phyloP scores from a whole-genome alignment of 108 stramenopile species.

The Aurantiochytrium sp. region DNA sequence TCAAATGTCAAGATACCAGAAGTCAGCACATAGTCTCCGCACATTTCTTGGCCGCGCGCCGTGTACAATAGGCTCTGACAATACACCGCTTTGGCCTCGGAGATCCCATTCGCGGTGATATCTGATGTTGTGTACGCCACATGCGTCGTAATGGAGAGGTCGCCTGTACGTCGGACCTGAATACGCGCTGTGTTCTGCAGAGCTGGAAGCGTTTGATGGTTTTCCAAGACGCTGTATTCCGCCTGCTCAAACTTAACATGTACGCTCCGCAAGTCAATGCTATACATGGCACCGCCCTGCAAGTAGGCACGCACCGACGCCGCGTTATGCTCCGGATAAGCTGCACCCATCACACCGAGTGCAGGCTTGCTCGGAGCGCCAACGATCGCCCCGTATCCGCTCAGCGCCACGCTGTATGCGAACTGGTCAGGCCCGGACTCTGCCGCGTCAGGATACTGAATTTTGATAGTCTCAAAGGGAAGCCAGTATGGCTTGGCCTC shows the following conservation, averaged over 20 bases:
- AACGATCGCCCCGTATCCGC: slow-evolving; percentile 23
- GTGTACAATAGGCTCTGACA: slow-evolving; percentile 35
- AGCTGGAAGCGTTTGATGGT: slow-evolving; percentile 23
- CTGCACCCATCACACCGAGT: not conserved
- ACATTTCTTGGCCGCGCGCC: slow-evolving; percentile 33
- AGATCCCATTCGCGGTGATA: slow-evolving; percentile 64
- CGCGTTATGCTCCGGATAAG: not conserved
- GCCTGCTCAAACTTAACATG: slow-evolving; percentile 38
- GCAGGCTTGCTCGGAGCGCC: slow-evolving; percentile 35
- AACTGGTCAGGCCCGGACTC: slow-evolving; percentile 49
- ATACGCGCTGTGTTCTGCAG: slow-evolving; percentile 38
- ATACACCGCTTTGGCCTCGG: slow-evolving; percentile 40
- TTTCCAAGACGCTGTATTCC: slow-evolving; percentile 55
- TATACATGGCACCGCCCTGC: slow-evolving; percentile 44
- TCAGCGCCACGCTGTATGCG: slow-evolving; percentile 41
- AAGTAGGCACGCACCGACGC: slow-evolving; percentile 29
- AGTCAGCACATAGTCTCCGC: slow-evolving; percentile 69
- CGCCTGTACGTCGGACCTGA: slow-evolving; percentile 45
- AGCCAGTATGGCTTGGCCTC: slow-evolving; percentile 40
- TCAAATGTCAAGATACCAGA: slow-evolving; percentile 54
- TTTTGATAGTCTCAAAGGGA: slow-evolving; percentile 42
- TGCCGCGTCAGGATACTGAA: slow-evolving; percentile 52
- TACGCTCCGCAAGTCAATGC: slow-evolving; percentile 38
- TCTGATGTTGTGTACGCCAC: slow-evolving; percentile 64
- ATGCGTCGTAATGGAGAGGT: slow-evolving; percentile 31